These are phyloP conservation scores for Phenoliferia sp. DNA, from an alignment of 1,284 basidiomycete species.

Conservation along the genomic window DNA sequence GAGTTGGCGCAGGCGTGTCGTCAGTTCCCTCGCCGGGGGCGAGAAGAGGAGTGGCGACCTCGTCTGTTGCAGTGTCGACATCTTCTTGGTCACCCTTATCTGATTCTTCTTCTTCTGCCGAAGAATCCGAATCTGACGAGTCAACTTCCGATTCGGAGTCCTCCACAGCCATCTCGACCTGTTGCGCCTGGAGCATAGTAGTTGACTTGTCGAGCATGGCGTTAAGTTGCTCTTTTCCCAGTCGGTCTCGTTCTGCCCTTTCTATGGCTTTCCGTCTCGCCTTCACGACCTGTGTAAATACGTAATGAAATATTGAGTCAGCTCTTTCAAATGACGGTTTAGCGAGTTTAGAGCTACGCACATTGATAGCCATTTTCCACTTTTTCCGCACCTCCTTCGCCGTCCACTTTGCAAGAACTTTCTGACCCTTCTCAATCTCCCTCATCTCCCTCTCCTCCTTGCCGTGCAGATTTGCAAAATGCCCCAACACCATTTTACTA, in stretches of 20 bases:
- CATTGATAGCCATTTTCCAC: conserved; percentile 86
- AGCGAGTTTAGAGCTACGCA: conserved; percentile 46
- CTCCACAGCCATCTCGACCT: conserved; percentile 51
- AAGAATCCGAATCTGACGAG: conserved; percentile 23
- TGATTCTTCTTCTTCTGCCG: conserved; percentile 26
- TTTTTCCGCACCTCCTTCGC: conserved; percentile 66
- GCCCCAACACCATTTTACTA: conserved; percentile 62
- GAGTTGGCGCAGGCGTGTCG: not conserved
- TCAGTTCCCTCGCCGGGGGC: not conserved
- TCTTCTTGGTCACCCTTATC: conserved; percentile 17
- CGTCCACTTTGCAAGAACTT: conserved; percentile 64
- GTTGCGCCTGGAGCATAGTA: conserved; percentile 77
- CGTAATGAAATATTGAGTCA: not conserved
- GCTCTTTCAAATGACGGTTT: not conserved
- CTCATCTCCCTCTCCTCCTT: conserved; percentile 58
- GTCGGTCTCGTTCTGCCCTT: conserved; percentile 60
- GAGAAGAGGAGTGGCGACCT: not conserved
- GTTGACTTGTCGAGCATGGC: conserved; percentile 86
- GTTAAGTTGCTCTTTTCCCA: conserved; percentile 78
- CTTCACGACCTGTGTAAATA: conserved; percentile 58
- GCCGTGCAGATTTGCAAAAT: conserved; percentile 67
- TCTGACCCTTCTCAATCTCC: conserved; percentile 64
- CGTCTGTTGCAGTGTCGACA: no score
- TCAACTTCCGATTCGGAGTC: conserved; percentile 22
- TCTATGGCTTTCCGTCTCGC: conserved; percentile 58